Evolutionary conservation across 306 rosid genomes (phyloP), one percentile per base, ranked within the genome.

Genomic region (Cicer yamashitae): DNA sequence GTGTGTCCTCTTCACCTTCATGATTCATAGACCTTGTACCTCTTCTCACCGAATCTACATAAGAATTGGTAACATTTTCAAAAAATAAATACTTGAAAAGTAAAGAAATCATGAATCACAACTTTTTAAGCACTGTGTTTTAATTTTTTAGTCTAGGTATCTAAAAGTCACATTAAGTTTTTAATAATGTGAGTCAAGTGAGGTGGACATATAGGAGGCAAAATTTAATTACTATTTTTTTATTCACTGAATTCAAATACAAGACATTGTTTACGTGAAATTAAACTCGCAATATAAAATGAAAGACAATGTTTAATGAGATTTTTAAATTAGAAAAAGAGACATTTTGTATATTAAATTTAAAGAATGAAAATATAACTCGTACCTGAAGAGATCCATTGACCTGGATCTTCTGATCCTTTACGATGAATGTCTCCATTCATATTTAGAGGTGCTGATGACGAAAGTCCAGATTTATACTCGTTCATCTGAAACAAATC

Each of bases 401-500:
- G 75, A 39, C 1, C 43, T 22, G 77, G 48, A 80, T 22, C 9
- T 0, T 70, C 48, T 0, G 67, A 11, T 4, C 57, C 82, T 66
- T 61, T 59, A 9, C 47, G 53, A 10, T 3, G 75, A 22, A 3
- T 9, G 0, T 77, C 89, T 30, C 82, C 84, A 6, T 74, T 71
- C 71, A 1, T 63, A 71, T n/a, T 45, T n/a, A 56, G 58, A 30
- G 96, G 81, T 11, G 68, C 79, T 0, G 91, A 76, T 57, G 91
- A 76, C 43, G 92, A 14, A 74, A 7, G 10, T 18, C 81, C 82
- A 8, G 67, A 2, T 84, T 82, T 81, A 75, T 81, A 94, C 77
- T 81, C 94, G 71, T 76, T 82, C 93, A 90, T 88, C 98, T 94
- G 90, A 82, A 85, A 45, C 15, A 64, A 62, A 10, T 37, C 13